Percentiles rank a stretch among this genome's conserved stretches.
Conservation (phyloP, 768 basidiomycete genomes). For the Boletus subparvulus region DNA sequence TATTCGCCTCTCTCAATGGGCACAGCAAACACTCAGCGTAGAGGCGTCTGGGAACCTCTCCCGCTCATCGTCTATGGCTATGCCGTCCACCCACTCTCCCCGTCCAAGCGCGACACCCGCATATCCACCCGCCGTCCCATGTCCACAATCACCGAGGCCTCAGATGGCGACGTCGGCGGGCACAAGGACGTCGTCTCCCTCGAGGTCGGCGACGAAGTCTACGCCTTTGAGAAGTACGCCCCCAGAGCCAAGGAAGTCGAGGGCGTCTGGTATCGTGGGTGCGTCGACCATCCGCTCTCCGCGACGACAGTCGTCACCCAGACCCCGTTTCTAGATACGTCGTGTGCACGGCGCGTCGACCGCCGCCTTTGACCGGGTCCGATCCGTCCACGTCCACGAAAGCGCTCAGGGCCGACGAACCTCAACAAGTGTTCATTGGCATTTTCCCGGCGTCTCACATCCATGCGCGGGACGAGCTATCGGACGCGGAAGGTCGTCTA, state of each 20-base stretch:
- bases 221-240: slow-evolving; percentile 92
- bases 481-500: slow-evolving; percentile 85
- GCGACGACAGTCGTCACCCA: neutral
- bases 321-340: slow-evolving; percentile 61
- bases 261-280: slow-evolving; percentile 94
- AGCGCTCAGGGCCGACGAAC: slow-evolving; percentile 64
- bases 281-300: slow-evolving; percentile 34
- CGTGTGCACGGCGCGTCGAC: slow-evolving; percentile 72
- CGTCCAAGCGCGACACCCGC: slow-evolving; percentile 71
- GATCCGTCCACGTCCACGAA: slow-evolving; percentile 51
- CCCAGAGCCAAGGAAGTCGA: slow-evolving; percentile 72
- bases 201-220: slow-evolving; percentile 95
- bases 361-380: slow-evolving; percentile 67
- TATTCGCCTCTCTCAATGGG: slow-evolving; percentile 10
- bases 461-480: slow-evolving; percentile 78
- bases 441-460: slow-evolving; percentile 93
- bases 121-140: slow-evolving; percentile 44
- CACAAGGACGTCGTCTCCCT: slow-evolving; percentile 79
- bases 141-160: slow-evolving; percentile 46
- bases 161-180: slow-evolving; percentile 60
- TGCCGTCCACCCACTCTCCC: slow-evolving; percentile 80
- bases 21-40: slow-evolving; percentile 29
- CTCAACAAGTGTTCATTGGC: slow-evolving; percentile 88
- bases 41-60: slow-evolving; percentile 61
- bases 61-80: slow-evolving; percentile 87